These are phyloP conservation scores for Suillus americanus DNA, from an alignment of 768 basidiomycete species.

Conservation along the genomic window DNA sequence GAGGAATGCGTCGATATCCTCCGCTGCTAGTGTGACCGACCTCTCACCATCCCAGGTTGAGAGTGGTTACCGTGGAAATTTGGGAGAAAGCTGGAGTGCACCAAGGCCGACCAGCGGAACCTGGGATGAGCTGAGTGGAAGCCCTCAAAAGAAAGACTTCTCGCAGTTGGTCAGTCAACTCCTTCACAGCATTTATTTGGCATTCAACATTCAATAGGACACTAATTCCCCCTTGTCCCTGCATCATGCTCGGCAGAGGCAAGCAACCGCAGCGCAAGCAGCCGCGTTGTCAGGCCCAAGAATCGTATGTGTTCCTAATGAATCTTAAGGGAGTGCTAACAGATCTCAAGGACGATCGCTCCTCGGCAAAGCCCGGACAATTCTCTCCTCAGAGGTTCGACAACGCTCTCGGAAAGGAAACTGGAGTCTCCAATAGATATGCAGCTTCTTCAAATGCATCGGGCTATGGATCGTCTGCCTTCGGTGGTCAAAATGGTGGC, in stretches of 20 bases:
- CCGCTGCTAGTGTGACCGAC: slow-evolving; percentile 53
- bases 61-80: slow-evolving; percentile 43
- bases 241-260: slow-evolving; percentile 48
- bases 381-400: slow-evolving; percentile 59
- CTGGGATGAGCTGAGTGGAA: slow-evolving; percentile 58
- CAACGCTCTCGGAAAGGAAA: slow-evolving; percentile 41
- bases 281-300: slow-evolving; percentile 39
- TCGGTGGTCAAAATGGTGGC: slow-evolving; percentile 30
- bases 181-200: slow-evolving; percentile 5
- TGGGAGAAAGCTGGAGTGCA: slow-evolving; percentile 52
- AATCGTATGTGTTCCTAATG: slow-evolving; percentile 32
- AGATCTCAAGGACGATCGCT: slow-evolving; percentile 45
- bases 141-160: slow-evolving; percentile 51
- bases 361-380: slow-evolving; percentile 45
- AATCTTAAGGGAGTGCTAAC: slow-evolving; percentile 14
- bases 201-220: slow-evolving; percentile 37
- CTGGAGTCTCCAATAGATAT: slow-evolving; percentile 39
- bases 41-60: slow-evolving; percentile 46
- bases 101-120: slow-evolving; percentile 51
- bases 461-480: slow-evolving; percentile 31
- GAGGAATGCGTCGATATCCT: slow-evolving; percentile 64
- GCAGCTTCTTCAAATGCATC: slow-evolving; percentile 42
- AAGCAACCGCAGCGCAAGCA: slow-evolving; percentile 38
- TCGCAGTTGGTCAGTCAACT: slow-evolving; percentile 44
- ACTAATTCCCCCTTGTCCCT: slow-evolving; percentile 39